Percentiles rank a stretch among this genome's conserved stretches.
Conservation (phyloP, 768 basidiomycete genomes). For the Suillus subalutaceus region DNA sequence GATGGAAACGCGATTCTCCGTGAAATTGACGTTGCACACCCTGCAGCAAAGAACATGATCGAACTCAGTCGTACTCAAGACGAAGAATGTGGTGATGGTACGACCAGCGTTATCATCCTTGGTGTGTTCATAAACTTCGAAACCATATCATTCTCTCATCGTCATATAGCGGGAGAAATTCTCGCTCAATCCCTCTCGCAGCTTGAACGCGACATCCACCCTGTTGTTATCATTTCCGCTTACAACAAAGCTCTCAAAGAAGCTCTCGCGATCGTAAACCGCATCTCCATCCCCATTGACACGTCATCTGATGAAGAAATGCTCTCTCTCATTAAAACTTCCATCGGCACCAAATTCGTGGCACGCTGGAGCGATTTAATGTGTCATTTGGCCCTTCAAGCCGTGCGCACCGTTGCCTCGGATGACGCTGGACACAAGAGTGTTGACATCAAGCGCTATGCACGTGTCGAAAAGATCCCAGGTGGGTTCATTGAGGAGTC, state of each 20-base stretch:
- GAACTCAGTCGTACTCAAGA: conserved; percentile 97
- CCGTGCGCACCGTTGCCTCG: conserved; percentile 85
- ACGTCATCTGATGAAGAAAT: conserved; percentile 84
- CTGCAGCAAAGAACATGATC: conserved; percentile 99
- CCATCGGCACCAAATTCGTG: conserved; percentile 98
- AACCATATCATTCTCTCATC: neutral
- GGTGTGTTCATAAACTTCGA: conserved; percentile 52
- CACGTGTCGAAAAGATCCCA: conserved; percentile 95
- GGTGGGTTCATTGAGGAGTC: conserved; percentile 97
- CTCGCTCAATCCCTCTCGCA: conserved; percentile 92
- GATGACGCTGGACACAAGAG: conserved; percentile 80
- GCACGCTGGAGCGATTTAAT: conserved; percentile 96
- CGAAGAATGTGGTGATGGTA: conserved; percentile 98
- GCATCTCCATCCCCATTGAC: conserved; percentile 90
- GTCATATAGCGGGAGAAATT: conserved; percentile 82
- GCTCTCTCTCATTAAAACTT: conserved; percentile 96
- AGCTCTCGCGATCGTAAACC: conserved; percentile 85
- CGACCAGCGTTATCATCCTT: conserved; percentile 96
- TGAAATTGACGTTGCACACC: conserved; percentile 98
- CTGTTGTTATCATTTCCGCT: conserved; percentile 97
- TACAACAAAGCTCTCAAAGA: conserved; percentile 96
- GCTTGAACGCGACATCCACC: conserved; percentile 96
- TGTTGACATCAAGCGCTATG: conserved; percentile 98
- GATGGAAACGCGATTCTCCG: conserved; percentile 99
- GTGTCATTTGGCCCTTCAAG: conserved; percentile 92